Conservation (phyloP, 345 rosid species). For the Syzygium oleosum region DNA sequence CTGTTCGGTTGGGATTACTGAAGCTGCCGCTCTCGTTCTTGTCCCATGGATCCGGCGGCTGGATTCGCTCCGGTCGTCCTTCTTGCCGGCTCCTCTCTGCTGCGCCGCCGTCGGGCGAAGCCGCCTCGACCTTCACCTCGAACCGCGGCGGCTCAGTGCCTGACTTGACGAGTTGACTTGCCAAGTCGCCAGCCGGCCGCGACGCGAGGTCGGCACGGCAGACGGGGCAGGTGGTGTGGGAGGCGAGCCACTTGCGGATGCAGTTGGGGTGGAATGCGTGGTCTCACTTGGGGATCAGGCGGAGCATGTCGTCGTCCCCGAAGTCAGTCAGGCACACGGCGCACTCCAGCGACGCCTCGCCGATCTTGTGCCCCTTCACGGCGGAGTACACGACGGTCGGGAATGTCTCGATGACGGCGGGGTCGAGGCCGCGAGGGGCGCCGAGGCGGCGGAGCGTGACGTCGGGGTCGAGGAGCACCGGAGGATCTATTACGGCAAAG, state of each 20-base stretch:
- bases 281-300: conserved; percentile 79
- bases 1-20: no score
- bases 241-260: conserved; percentile 68
- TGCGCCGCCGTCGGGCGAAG: conserved; percentile 43
- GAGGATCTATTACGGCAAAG: conserved; percentile 54
- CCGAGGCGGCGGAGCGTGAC: not conserved
- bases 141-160: conserved; percentile 1
- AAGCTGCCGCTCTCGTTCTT: no score
- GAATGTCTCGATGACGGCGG: conserved; percentile 37
- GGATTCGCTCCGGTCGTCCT: conserved; percentile 9
- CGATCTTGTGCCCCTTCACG: conserved; percentile 39
- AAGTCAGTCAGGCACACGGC: conserved; percentile 43
- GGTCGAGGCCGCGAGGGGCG: conserved; percentile 33
- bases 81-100: conserved; percentile 61
- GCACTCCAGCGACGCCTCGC: conserved; percentile 39
- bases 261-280: conserved; percentile 94
- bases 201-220: conserved; percentile 68
- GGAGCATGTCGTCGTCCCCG: conserved; percentile 37
- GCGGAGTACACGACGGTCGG: conserved; percentile 48
- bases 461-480: not conserved
- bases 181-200: conserved; percentile 15
- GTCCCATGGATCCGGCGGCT: no score
- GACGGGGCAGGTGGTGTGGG: conserved; percentile 91
- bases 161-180: not conserved
- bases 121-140: conserved; percentile 31